Conservation (phyloP, 2,329 filamentous ascomycete genomes). For the Fusarium sp. region DNA sequence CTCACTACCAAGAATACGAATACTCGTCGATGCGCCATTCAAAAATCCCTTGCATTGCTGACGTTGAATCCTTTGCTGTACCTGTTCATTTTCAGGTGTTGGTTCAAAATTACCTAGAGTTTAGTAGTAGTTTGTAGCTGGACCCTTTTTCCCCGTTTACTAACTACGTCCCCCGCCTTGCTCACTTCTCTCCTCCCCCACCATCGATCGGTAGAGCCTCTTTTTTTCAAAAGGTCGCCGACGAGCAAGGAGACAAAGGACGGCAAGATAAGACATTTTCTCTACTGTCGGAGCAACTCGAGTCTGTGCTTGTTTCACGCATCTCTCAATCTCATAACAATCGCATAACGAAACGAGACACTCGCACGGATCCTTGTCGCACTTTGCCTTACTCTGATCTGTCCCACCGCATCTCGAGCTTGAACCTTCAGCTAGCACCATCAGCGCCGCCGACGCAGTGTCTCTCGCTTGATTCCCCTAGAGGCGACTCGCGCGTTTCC, state of each 20-base stretch:
- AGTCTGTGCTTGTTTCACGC: background rate
- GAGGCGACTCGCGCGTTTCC: conserved; percentile 13
- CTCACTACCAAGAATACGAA: background rate
- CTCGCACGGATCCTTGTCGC: conserved; percentile 10
- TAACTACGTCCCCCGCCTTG: conserved; percentile 6
- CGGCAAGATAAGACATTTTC: background rate
- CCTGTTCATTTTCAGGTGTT: background rate
- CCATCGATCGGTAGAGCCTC: conserved; percentile 15
- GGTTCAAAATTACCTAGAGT: background rate
- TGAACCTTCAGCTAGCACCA: background rate
- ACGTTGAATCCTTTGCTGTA: conserved; percentile 5
- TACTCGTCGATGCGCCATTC: background rate
- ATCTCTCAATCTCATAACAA: background rate
- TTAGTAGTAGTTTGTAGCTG: background rate
- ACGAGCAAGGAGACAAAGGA: background rate
- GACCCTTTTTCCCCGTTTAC: conserved; percentile 21
- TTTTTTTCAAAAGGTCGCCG: background rate
- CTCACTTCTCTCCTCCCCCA: conserved; percentile 15
- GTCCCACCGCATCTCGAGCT: conserved; percentile 1
- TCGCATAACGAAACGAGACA: conserved; percentile 15
- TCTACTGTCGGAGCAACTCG: conserved; percentile 14
- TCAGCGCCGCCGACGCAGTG: conserved; percentile 28
- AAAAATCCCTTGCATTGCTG: conserved; percentile 10
- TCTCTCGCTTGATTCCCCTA: conserved; percentile 22
- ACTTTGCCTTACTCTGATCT: background rate